These are phyloP conservation scores for Neolentinus lepideus DNA, from an alignment of 1,284 basidiomycete species.

Conservation along the genomic window DNA sequence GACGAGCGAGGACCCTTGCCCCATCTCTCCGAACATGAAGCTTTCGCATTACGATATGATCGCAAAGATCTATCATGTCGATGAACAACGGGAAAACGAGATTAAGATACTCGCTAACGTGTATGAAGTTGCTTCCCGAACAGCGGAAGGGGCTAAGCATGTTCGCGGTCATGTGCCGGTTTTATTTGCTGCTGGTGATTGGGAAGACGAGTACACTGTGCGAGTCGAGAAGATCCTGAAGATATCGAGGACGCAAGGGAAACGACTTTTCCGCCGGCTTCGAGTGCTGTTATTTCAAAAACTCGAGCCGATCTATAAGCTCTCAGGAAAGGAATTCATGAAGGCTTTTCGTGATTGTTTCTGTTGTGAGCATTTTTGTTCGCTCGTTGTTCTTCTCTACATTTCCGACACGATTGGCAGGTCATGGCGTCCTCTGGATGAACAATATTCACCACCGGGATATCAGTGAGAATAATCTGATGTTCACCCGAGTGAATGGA, in stretches of 20 bases:
- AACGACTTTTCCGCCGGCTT: not conserved
- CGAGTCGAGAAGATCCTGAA: not conserved
- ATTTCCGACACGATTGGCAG: slow-evolving; percentile 11
- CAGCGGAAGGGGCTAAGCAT: slow-evolving; percentile 3
- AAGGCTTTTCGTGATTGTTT: slow-evolving; percentile 13
- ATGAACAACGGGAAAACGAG: slow-evolving; percentile 11
- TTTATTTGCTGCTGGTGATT: slow-evolving; percentile 7
- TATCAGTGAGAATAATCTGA: slow-evolving; percentile 23
- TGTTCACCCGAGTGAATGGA: slow-evolving; percentile 12
- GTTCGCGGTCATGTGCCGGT: slow-evolving; percentile 14
- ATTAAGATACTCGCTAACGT: slow-evolving; percentile 12
- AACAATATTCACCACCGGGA: slow-evolving; percentile 21
- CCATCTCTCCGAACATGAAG: not conserved
- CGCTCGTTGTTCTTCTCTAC: not conserved
- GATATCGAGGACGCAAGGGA: slow-evolving; percentile 3
- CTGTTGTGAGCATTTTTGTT: slow-evolving; percentile 8
- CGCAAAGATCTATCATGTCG: slow-evolving; percentile 16
- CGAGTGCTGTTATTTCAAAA: slow-evolving; percentile 10
- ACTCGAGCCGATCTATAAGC: slow-evolving; percentile 8
- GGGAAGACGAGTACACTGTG: slow-evolving; percentile 5
- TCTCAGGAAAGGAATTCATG: slow-evolving; percentile 10
- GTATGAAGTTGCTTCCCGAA: not conserved
- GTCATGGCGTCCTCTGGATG: slow-evolving; percentile 24
- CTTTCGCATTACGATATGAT: not conserved
- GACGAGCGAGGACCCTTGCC: not conserved